phyloP scores from a whole-genome alignment of 805 yeast species.

The Myxozyma monticola region DNA sequence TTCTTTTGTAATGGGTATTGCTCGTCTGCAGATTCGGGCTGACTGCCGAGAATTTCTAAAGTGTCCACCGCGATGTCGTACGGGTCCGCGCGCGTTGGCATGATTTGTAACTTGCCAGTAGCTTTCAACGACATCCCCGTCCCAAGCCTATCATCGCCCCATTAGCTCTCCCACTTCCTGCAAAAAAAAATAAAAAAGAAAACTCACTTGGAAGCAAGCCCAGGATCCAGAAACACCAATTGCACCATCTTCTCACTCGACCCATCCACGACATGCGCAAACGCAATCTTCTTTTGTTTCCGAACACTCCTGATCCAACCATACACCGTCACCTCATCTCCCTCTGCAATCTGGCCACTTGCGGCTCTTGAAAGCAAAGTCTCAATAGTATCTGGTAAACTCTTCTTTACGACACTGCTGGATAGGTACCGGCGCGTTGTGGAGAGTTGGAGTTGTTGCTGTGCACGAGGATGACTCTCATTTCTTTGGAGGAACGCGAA shows the following conservation, averaged over 20 bases:
- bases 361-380: background rate
- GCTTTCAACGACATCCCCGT: slow-evolving; percentile 23
- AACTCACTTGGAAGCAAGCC: slow-evolving; percentile 18
- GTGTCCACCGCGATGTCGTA: slow-evolving; percentile 49
- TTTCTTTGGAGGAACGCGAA: too few relatives aligned
- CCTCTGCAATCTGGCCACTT: slow-evolving; percentile 14
- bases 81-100: slow-evolving; percentile 28
- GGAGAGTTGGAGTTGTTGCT: too few relatives aligned
- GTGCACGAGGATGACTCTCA: too few relatives aligned
- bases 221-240: slow-evolving; percentile 46
- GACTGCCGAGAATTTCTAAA: slow-evolving; percentile 40
- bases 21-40: slow-evolving; percentile 58
- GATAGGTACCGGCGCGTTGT: too few relatives aligned
- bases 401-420: too few relatives aligned
- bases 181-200: slow-evolving; percentile 11
- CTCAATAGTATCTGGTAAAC: slow-evolving; percentile 7
- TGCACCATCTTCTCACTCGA: slow-evolving; percentile 56
- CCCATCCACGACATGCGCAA: slow-evolving; percentile 81
- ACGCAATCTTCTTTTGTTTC: slow-evolving; percentile 70
- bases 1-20: slow-evolving; percentile 83
- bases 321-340: slow-evolving; percentile 46
- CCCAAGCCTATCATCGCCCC: slow-evolving; percentile 33
- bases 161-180: background rate
- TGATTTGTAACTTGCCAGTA: slow-evolving; percentile 20
- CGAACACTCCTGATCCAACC: slow-evolving; percentile 82